These are phyloP conservation scores for Ceratocystiopsis sp. DNA, from an alignment of 2,329 filamentous ascomycete genomes.

Conservation along the genomic window DNA sequence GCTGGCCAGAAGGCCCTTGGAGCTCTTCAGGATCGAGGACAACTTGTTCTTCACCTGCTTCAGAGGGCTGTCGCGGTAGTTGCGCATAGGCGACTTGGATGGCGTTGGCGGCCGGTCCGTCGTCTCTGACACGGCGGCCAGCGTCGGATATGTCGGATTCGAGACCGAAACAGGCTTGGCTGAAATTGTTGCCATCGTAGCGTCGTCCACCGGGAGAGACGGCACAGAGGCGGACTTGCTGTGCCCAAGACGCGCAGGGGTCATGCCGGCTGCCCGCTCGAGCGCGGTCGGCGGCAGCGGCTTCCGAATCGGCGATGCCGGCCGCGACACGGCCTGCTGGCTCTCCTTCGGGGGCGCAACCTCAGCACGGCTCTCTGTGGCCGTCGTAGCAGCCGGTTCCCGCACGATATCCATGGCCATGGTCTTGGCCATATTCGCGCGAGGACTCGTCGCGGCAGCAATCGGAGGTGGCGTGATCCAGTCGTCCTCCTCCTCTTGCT, in stretches of 20 bases:
- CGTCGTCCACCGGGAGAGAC: conserved; percentile 21
- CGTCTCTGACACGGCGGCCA: conserved; percentile 29
- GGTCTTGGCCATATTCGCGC: conserved; percentile 42
- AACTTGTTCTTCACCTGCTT: conserved; percentile 88
- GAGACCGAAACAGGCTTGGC: conserved; percentile 43
- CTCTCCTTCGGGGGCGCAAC: conserved; percentile 23
- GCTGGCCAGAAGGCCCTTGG: conserved; percentile 71
- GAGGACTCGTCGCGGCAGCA: conserved; percentile 22
- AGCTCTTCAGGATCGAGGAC: conserved; percentile 77
- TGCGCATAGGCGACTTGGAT: conserved; percentile 38
- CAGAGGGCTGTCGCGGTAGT: conserved; percentile 55
- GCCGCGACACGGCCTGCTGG: conserved; percentile 14
- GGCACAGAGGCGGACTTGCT: conserved; percentile 49
- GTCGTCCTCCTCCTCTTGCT: conserved; percentile 37
- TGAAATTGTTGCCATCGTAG: conserved; percentile 24
- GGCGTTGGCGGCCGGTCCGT: conserved; percentile 26
- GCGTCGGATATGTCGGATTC: conserved; percentile 23
- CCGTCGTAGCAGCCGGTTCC: conserved; percentile 23
- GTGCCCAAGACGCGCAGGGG: conserved; percentile 20
- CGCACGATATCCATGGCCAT: too few relatives aligned
- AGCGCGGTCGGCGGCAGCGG: conserved; percentile 10
- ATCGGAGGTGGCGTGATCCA: conserved; percentile 41
- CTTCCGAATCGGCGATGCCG: conserved; percentile 18
- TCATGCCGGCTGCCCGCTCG: not conserved
- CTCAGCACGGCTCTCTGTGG: conserved; percentile 34